Evolutionary conservation across 2,329 filamentous ascomycete genomes (phyloP), one percentile per base, ranked within the genome.

Genomic region (Elsinoe batatas): DNA sequence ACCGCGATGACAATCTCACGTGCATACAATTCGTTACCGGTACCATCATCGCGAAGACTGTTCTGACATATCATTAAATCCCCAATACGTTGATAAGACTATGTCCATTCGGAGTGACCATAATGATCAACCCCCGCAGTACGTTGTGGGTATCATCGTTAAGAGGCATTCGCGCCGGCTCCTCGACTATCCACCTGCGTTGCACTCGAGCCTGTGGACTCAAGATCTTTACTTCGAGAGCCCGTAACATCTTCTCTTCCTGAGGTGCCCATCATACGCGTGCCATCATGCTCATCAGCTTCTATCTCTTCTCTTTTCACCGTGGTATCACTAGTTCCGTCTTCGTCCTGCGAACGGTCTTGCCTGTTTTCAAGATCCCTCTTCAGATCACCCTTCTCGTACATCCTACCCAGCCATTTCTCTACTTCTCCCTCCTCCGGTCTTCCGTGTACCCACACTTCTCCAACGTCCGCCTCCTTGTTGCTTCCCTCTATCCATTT

Each of bases 381-480:
- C 8, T 26, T 26, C 26, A 30, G 26, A 30, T 30, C 26, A n/a
- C 22, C 37, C 30, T 35, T 42, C 3, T 26, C 40, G 22, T 55
- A 26, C 30, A 32, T 36, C n/a, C 32, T 32, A 3, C 30, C 11
- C 32, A 44, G 11, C 53, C 53, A 70, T 50, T 43, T 43, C 35
- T 64, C 63, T 53, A 69, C 50, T 12, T 68, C 62, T 33, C 67
- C 65, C 42, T 64, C 64, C 5, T 60, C 65, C 10, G 73, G 74
- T 40, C 69, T 72, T 49, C 70, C 68, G 63, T 80, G 77, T 69
- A 79, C 74, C 77, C 77, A 80, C 13, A 80, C 67, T 63, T 81
- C 78, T 30, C 15, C n/a, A 53, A 76, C 69, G 58, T 62, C 58
- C 68, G 61, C 61, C 12, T 68, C 69, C 54, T 71, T 69, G 13